Percentiles rank a stretch among this genome's conserved stretches.
phyloP scores from a whole-genome alignment of 352 stramenopile genomes.

The Globisporangium emineosum region DNA sequence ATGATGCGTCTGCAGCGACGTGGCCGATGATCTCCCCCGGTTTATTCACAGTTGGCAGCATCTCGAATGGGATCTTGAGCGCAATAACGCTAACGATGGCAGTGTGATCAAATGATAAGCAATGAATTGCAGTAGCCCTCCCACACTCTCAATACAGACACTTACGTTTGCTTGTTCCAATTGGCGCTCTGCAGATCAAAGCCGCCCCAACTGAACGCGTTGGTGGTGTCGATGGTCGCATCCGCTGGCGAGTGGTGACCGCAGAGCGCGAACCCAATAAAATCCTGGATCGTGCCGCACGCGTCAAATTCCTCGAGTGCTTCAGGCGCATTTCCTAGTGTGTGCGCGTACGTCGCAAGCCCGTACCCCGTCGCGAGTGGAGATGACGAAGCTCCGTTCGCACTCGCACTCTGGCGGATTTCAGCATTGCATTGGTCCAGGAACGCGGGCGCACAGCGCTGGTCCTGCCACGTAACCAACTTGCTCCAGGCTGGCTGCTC shows the following conservation, averaged over 20 bases:
- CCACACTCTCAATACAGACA: neutral
- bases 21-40: constrained; percentile 49
- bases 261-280: constrained; percentile 72
- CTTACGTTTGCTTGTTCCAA: constrained; percentile 48
- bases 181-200: constrained; percentile 39
- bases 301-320: constrained; percentile 51
- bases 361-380: constrained; percentile 61
- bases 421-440: constrained; percentile 27
- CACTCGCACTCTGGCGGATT: constrained; percentile 10
- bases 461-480: constrained; percentile 79
- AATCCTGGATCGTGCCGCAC: constrained; percentile 80
- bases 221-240: constrained; percentile 65
- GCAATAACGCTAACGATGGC: constrained; percentile 35
- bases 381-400: constrained; percentile 16
- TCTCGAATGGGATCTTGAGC: constrained; percentile 48
- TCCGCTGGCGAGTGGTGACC: constrained; percentile 36
- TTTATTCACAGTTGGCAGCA: constrained; percentile 59
- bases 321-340: constrained; percentile 29
- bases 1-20: neutral
- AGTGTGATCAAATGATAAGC: too few relatives aligned
- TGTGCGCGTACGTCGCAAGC: constrained; percentile 64
- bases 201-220: constrained; percentile 75
- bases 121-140: too few relatives aligned
- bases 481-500: constrained; percentile 43
- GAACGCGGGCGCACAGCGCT: constrained; percentile 63